Percentiles rank a stretch among this genome's conserved stretches.
These are phyloP conservation scores for Erodium texanum DNA, from an alignment of 441 rosid species.

Conservation along the genomic window DNA sequence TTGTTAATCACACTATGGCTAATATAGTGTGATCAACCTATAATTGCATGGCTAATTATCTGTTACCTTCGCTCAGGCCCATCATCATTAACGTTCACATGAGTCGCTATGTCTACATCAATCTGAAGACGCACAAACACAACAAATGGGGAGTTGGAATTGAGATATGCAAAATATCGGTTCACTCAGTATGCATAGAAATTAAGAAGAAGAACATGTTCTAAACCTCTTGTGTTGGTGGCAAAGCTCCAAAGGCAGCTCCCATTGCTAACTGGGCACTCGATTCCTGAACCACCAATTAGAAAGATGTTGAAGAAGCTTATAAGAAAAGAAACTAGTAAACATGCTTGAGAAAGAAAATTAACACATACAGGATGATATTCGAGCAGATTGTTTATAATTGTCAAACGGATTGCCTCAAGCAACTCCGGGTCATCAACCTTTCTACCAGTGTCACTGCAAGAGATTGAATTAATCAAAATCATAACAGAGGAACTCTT, in stretches of 20 bases:
- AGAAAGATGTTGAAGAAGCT: constrained; percentile 14
- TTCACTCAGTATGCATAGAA: neutral
- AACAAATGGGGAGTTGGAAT: neutral
- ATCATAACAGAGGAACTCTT: neutral
- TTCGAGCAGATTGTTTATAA: constrained; percentile 76
- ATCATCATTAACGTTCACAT: constrained; percentile 49
- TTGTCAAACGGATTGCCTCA: constrained; percentile 90
- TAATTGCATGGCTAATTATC: no score
- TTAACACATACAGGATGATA: constrained; percentile 71
- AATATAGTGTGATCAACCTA: no score
- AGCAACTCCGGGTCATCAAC: constrained; percentile 92
- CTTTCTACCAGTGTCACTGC: constrained; percentile 86
- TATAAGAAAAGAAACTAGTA: neutral
- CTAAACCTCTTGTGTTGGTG: constrained; percentile 53
- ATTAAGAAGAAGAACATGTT: neutral
- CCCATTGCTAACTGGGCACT: constrained; percentile 96
- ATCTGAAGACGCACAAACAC: constrained; percentile 38
- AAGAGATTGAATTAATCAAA: constrained; percentile 20
- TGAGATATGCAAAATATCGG: neutral
- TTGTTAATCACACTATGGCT: no score
- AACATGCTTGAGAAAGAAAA: neutral
- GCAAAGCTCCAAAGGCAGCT: constrained; percentile 73
- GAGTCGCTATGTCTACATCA: constrained; percentile 95
- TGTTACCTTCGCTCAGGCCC: constrained; percentile 74
- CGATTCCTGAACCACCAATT: constrained; percentile 63